Conservation (phyloP, 2,329 filamentous ascomycete genomes). For the Bisporella sp. region DNA sequence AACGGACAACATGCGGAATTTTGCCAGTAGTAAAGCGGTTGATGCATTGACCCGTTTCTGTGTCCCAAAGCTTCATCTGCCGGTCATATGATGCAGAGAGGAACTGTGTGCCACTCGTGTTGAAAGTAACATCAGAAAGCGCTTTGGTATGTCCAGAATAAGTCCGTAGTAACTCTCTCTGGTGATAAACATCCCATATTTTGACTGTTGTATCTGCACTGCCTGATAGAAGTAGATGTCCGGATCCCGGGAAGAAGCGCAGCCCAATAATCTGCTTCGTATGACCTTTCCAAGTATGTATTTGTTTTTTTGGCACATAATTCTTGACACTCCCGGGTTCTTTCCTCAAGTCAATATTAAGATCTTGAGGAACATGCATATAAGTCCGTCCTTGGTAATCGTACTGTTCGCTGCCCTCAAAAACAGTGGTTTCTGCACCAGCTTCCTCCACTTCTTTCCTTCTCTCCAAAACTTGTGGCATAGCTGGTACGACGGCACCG, state of each 20-base stretch:
- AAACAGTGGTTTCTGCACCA: constrained; percentile 75
- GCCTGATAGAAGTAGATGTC: constrained; percentile 84
- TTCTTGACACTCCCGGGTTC: constrained; percentile 76
- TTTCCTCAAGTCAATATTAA: constrained; percentile 79
- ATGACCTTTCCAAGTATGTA: constrained; percentile 84
- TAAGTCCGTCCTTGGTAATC: constrained; percentile 96
- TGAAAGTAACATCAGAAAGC: constrained; percentile 85
- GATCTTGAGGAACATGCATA: constrained; percentile 92
- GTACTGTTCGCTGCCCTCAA: constrained; percentile 75
- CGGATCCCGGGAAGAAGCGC: constrained; percentile 81
- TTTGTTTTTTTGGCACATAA: constrained; percentile 88
- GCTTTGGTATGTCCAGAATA: constrained; percentile 87
- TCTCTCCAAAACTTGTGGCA: constrained; percentile 44
- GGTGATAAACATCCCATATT: constrained; percentile 91
- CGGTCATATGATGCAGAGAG: constrained; percentile 89
- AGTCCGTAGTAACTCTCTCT: constrained; percentile 81
- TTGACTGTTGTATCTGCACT: constrained; percentile 87
- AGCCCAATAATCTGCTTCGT: constrained; percentile 80
- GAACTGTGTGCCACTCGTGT: constrained; percentile 74
- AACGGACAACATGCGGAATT: constrained; percentile 89
- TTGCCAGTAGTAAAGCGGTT: constrained; percentile 88
- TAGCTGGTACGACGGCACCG: constrained; percentile 52
- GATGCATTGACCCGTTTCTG: constrained; percentile 84
- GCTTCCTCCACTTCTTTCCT: constrained; percentile 50
- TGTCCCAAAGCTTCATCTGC: constrained; percentile 97